phyloP scores from a whole-genome alignment of 495 filamentous ascomycete species.

The Jackrogersella minutella region DNA sequence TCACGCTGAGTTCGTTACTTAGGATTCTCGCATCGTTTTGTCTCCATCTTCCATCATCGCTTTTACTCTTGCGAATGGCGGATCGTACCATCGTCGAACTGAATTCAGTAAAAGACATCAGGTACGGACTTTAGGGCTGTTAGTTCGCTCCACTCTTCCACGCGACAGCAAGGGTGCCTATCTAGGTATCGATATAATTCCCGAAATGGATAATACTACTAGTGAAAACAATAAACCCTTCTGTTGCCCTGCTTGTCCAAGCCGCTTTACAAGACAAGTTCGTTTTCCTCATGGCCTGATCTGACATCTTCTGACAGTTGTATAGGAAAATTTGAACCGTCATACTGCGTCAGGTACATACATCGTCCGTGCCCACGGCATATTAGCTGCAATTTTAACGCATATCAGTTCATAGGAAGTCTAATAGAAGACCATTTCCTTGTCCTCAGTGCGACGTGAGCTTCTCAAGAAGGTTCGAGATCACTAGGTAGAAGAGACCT shows the following conservation, averaged over 20 bases:
- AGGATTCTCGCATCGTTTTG: too few species aligned
- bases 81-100: too few species aligned
- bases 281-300: neutral
- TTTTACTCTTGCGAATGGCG: too few species aligned
- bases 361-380: neutral
- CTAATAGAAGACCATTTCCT: neutral
- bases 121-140: too few species aligned
- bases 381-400: neutral
- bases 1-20: neutral
- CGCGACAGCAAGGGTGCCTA: neutral
- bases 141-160: neutral
- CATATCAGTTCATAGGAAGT: neutral
- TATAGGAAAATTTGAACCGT: neutral
- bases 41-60: neutral
- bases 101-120: too few species aligned
- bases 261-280: constrained; percentile 2
- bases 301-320: neutral
- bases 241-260: neutral
- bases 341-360: neutral
- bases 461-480: neutral
- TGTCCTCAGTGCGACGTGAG: neutral
- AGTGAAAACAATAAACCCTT: neutral
- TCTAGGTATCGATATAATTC: neutral
- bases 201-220: neutral
- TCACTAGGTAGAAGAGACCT: neutral